Evolutionary conservation across 306 rosid species (phyloP), one percentile per base, ranked within the genome.

Genomic region (Datisca glomerata): DNA sequence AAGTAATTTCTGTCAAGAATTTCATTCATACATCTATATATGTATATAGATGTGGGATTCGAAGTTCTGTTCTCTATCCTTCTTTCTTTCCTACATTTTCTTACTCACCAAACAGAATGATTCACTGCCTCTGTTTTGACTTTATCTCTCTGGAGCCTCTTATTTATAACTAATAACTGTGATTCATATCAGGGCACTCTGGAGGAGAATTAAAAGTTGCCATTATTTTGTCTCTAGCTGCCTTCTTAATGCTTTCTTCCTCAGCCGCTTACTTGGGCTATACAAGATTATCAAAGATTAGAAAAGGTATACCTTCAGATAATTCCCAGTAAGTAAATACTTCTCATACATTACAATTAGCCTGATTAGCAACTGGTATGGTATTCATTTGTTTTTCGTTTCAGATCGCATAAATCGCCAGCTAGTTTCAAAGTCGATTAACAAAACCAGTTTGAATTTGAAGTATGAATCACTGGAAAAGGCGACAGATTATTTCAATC

Each of bases 391-490:
- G 6, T 18, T 53, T 43, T 4, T 31, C 25, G 21, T 6, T 35
- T 1, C 70, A 75, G 91, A 40, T 22, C 49, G 73, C 46, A 53
- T 31, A 8, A 59, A 25, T 29, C 57, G 55, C 15, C 59, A 64
- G 19, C 59, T 42, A 29, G 51, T 67, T 51, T 50, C 84, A 12
- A 46, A 33, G 29, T 51, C 72, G 48, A 59, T 81, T 6, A 66
- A n/a, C 56, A 67, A 49, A 37, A 70, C 86, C 29, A 50, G 76
- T 40, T 64, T 81, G 77, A 73, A 60, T 36, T 86, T 67, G 66
- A 81, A 73, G 25, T 81, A 86, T 12, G 94, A 81, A 43, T 66
- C 77, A 11, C 86, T 86, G 17, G 94, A 86, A 65, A 86, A 62
- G 57, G 92, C 86, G 21, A 81, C 94, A 0, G 56, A 86, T 57